phyloP scores from a whole-genome alignment of 805 yeast genomes.

The Wickerhamiella vanderwaltii region DNA sequence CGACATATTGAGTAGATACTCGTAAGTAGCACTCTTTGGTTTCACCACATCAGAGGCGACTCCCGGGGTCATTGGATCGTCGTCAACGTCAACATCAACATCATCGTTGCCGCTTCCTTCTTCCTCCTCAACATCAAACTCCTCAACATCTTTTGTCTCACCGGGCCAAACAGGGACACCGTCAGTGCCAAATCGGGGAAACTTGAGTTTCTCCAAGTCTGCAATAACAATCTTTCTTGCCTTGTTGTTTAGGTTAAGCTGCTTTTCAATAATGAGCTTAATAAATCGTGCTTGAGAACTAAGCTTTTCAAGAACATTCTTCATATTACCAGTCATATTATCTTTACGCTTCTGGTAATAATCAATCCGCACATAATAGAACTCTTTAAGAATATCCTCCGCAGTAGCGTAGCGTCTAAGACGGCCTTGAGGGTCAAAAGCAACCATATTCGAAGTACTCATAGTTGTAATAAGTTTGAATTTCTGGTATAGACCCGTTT shows the following conservation, averaged over 20 bases:
- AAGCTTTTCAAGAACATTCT: constrained; percentile 62
- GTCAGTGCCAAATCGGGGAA: constrained; percentile 58
- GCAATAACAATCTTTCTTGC: constrained; percentile 51
- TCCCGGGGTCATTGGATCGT: constrained; percentile 19
- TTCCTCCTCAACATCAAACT: constrained; percentile 31
- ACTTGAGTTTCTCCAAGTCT: constrained; percentile 50
- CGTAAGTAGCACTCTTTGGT: constrained; percentile 55
- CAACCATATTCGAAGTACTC: constrained; percentile 79
- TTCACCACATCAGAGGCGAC: constrained; percentile 22
- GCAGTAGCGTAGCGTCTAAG: constrained; percentile 70
- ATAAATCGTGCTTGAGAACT: constrained; percentile 82
- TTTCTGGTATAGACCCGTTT: constrained; percentile 69
- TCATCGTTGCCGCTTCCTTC: constrained; percentile 30
- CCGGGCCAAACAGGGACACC: constrained; percentile 50
- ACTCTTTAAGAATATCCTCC: constrained; percentile 70
- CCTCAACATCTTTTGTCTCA: constrained; percentile 18
- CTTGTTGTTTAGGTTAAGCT: constrained; percentile 61
- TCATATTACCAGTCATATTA: constrained; percentile 50
- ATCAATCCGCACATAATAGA: constrained; percentile 74
- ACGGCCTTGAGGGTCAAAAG: constrained; percentile 81
- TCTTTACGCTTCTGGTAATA: constrained; percentile 88
- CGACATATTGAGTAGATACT: constrained; percentile 82
- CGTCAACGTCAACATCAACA: constrained; percentile 26
- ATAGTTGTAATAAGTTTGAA: constrained; percentile 65
- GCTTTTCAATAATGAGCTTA: constrained; percentile 71